Evolutionary conservation across 805 yeast species (phyloP).

Genomic region (Yarrowia sp.): DNA sequence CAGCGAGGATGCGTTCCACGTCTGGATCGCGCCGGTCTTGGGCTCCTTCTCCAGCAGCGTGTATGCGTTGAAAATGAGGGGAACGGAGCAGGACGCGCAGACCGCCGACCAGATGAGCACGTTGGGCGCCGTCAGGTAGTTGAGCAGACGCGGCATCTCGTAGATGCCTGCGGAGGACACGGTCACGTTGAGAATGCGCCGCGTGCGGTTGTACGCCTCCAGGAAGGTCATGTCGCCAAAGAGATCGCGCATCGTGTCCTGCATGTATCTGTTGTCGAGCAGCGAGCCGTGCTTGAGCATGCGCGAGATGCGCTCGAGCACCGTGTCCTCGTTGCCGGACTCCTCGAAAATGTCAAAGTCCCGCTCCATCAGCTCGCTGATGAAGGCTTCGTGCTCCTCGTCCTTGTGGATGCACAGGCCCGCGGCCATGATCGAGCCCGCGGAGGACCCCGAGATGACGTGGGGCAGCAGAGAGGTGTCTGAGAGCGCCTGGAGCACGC

Average conservation of each 20-base stretch:
- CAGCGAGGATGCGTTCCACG: slow-evolving; percentile 77
- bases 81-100: slow-evolving; percentile 89
- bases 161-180: slow-evolving; percentile 89
- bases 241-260: slow-evolving; percentile 69
- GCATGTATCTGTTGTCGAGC: slow-evolving; percentile 73
- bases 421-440: slow-evolving; percentile 93
- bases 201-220: slow-evolving; percentile 92
- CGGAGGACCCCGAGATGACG: slow-evolving; percentile 89
- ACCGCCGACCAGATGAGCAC: slow-evolving; percentile 89
- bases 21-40: slow-evolving; percentile 64
- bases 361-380: slow-evolving; percentile 50
- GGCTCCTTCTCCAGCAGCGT: slow-evolving; percentile 81
- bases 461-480: slow-evolving; percentile 77
- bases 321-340: slow-evolving; percentile 52
- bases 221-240: slow-evolving; percentile 89
- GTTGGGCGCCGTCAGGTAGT: slow-evolving; percentile 92
- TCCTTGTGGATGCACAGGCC: slow-evolving; percentile 77
- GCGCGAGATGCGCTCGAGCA: slow-evolving; percentile 52
- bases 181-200: slow-evolving; percentile 87
- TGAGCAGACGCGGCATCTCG: slow-evolving; percentile 85
- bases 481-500: slow-evolving; percentile 76
- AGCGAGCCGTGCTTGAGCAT: slow-evolving; percentile 85
- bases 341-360: slow-evolving; percentile 60
- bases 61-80: slow-evolving; percentile 85
- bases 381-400: slow-evolving; percentile 49